Base-by-base conservation (phyloP, 805 yeast species). In the Yamadazyma takamatsuzukensis region DNA sequence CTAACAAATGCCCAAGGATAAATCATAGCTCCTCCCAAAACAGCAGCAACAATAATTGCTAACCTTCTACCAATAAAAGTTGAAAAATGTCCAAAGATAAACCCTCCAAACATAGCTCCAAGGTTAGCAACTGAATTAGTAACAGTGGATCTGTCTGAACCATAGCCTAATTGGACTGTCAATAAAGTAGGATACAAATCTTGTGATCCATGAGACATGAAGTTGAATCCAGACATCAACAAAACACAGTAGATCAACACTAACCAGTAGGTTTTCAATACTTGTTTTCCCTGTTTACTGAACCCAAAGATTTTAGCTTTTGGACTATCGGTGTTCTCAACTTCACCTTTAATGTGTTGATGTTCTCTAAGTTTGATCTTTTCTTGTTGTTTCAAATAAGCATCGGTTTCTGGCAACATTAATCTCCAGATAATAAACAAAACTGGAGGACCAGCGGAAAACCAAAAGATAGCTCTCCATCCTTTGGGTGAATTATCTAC, bases 391-490 rank as follows among this genome's bases (percentile, higher is more conserved):
- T 66, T 58, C 44, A 62, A 42, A 59, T 68, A 79, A 6, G 72
- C 72, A 30, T 75, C 72, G 8, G 83, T 76, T 47, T 64, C 68
- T 0, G 68, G 67, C 23, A 51, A 41, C 22, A 47, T 46, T 19
- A 41, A 37, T 40, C 69, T 50, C 61, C 64, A 59, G 14, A 45
- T 33, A 21, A 61, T 50, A 30, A 64, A 53, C 15, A 62, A 33
- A 8, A 61, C 64, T 15, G 68, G 63, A 4, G 64, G 60, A 26
- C 83, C 81, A n/a, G 85, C 78, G 40, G 79, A 73, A 44, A 80
- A 78, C 80, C 83, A 78, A 53, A 77, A 78, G 36, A 80, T 52
- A 2, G 81, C 68, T 56, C 83, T 72, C 87, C 87, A 80, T 0
- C 66, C 61, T 19, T 19, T 10, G 11, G 21, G 21, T 4, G 78